Evolutionary conservation across 2,329 filamentous ascomycete species (phyloP).

Genomic region (Clarireedia monteithiana): DNA sequence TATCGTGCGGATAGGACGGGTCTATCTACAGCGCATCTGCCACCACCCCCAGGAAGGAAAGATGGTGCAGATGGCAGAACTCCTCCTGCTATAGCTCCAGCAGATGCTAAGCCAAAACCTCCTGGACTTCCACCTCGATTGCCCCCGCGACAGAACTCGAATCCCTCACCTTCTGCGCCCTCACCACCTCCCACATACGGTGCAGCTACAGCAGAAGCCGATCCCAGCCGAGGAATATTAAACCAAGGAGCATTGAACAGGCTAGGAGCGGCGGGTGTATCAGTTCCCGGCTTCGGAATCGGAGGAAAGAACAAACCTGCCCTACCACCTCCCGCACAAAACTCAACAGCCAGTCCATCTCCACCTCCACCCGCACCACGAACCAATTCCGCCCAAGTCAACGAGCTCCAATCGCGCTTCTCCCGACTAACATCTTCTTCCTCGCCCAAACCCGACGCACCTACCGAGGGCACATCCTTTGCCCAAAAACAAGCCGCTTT

Average conservation of each 20-base stretch:
- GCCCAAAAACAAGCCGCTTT: constrained; percentile 48
- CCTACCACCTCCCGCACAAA: constrained; percentile 15
- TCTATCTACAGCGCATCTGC: constrained; percentile 48
- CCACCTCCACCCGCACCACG: constrained; percentile 9
- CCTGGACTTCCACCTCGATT: constrained; percentile 50
- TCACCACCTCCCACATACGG: constrained; percentile 34
- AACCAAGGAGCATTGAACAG: constrained; percentile 43
- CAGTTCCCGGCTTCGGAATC: constrained; percentile 59
- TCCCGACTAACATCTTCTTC: constrained; percentile 21
- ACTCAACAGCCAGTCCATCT: constrained; percentile 12
- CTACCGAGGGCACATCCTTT: constrained; percentile 40
- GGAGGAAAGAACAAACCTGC: constrained; percentile 34
- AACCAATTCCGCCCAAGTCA: constrained; percentile 21
- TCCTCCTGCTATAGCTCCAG: constrained; percentile 14
- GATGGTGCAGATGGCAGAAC: constrained; percentile 26
- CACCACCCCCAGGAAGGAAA: constrained; percentile 47
- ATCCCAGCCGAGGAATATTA: constrained; percentile 27
- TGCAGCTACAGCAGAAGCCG: constrained; percentile 17
- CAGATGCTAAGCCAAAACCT: constrained; percentile 23
- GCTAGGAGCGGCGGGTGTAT: constrained; percentile 54
- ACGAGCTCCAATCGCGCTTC: constrained; percentile 32
- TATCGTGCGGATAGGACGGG: constrained; percentile 55
- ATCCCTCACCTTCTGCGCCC: constrained; percentile 30
- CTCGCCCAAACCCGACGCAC: constrained; percentile 23
- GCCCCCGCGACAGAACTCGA: constrained; percentile 38